Evolutionary conservation across 1,284 basidiomycete genomes (phyloP), one percentile per base, ranked within the genome.

Genomic region (Moesziomyces antarcticus): DNA sequence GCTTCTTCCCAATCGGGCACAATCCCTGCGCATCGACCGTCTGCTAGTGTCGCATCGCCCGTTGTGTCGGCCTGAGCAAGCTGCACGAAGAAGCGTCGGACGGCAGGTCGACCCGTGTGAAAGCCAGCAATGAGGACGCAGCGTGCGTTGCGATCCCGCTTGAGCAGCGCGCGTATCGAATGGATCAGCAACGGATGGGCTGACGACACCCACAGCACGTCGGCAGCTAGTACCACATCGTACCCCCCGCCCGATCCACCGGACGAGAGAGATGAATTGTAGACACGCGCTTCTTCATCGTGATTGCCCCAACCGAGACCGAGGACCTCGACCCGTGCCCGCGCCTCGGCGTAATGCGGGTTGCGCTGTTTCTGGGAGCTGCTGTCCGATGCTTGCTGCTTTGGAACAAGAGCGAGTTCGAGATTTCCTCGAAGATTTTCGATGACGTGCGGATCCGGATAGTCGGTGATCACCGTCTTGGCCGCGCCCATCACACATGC

Each of bases 181-280:
- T 72, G 64, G 1, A 82, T 73, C 7, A 82, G 69, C 21, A 66
- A 40, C 0, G 55, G 71, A 44, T 82, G 80, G 25, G 70, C 68
- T n/a, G 78, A 80, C 1, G 78, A 80, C 27, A 82, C 77, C 80
- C 80, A 82, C n/a, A 82, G 67, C 2, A 78, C 75, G 42, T 82
- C 80, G 1, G 80, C 80, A 21, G 79, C 79, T 0, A 82, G 50
- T 0, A 82, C 74, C 3, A 67, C 20, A 20, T 81, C 78, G 45
- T 70, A 79, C 3, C 67, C 71, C 10, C 3, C n/a, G n/a, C 25
- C 27, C 22, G 21, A 11, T 1, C 25, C 25, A 8, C 48, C 18
- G 3, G 50, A 24, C 18, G 33, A 1, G 0, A 33, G 42, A 0
- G 50, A 49, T 2, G 56, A 54, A 14, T 42, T 22, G 1, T 65